These are phyloP conservation scores for Fusarium setosum DNA, from an alignment of 2,329 filamentous ascomycete genomes.

Conservation along the genomic window DNA sequence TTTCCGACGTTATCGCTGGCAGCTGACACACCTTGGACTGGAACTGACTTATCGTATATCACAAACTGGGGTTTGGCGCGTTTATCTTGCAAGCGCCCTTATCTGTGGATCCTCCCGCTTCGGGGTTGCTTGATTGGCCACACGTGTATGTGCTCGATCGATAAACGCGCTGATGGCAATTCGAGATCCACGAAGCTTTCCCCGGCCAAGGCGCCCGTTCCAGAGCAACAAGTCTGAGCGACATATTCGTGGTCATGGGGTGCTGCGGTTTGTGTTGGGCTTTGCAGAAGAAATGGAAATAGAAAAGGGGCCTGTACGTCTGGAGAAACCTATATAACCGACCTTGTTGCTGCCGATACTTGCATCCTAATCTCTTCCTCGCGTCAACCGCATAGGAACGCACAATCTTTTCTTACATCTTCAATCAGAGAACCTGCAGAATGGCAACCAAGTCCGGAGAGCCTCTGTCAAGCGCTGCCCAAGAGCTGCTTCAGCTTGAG, in stretches of 20 bases:
- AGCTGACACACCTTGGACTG: not conserved
- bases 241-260: not conserved
- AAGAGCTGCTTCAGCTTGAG: slow-evolving; percentile 20
- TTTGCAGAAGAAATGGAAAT: not conserved
- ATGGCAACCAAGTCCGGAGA: slow-evolving; percentile 19
- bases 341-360: not conserved
- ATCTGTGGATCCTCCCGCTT: not conserved
- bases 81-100: not conserved
- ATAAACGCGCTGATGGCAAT: not conserved
- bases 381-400: not conserved
- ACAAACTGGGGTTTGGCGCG: not conserved
- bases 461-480: slow-evolving; percentile 8
- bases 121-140: not conserved
- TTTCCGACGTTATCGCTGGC: not conserved
- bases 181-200: not conserved
- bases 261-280: not conserved
- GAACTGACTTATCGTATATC: not conserved
- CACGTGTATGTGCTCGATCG: not conserved
- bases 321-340: not conserved
- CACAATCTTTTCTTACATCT: not conserved
- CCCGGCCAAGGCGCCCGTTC: not conserved
- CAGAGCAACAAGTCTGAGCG: not conserved
- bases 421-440: not conserved
- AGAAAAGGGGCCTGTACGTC: not conserved
- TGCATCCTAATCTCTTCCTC: not conserved